phyloP scores from a whole-genome alignment of 306 rosid genomes.

The Lathyrus sativus region DNA sequence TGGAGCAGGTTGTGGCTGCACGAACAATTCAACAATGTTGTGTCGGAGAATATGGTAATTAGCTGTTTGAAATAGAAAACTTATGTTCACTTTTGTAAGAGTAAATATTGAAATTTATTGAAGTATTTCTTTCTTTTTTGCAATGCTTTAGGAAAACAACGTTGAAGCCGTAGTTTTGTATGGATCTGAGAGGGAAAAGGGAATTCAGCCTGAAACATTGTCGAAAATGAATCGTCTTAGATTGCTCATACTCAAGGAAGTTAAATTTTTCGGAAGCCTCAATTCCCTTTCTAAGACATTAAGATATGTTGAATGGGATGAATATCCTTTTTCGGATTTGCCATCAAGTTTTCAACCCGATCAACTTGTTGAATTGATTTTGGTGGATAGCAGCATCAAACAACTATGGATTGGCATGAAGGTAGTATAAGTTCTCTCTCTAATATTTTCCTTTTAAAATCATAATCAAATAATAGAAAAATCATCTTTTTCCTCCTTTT shows the following conservation, averaged over 20 bases:
- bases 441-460: not conserved
- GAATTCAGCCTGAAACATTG: not conserved
- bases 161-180: not conserved
- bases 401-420: slow-evolving; percentile 24
- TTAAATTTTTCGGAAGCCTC: not conserved
- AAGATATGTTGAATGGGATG: not conserved
- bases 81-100: not conserved
- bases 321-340: not conserved
- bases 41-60: not conserved
- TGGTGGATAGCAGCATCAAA: not conserved
- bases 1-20: slow-evolving; percentile 35
- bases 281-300: not conserved
- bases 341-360: slow-evolving; percentile 12
- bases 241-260: not conserved
- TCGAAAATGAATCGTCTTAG: slow-evolving; percentile 27
- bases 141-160: not conserved
- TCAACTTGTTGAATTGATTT: slow-evolving; percentile 20
- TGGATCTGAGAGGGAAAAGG: not conserved
- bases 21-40: not conserved
- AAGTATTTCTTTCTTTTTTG: not conserved
- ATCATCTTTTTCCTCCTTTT: not conserved
- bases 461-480: not conserved
- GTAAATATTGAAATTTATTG: not conserved
- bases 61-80: not conserved
- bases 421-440: not conserved